These are phyloP conservation scores for Cubamyces sp. DNA, from an alignment of 768 basidiomycete species.

Conservation along the genomic window DNA sequence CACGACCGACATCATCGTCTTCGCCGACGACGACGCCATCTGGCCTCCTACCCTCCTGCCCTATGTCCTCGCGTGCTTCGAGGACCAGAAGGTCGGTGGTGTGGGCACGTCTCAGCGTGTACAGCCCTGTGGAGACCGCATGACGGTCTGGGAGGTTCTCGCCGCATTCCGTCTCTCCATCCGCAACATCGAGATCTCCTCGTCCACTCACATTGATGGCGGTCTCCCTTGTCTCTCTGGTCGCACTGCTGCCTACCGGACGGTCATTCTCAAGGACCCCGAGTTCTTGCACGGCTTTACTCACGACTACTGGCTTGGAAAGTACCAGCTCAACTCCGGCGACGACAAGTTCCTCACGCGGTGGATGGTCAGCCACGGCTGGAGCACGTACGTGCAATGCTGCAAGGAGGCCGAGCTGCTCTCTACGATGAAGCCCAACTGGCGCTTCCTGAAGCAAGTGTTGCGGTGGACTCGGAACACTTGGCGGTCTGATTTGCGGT, in stretches of 20 bases:
- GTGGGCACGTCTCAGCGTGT: constrained; percentile 92
- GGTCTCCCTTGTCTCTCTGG: constrained; percentile 92
- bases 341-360: constrained; percentile 94
- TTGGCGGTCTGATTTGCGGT: constrained; percentile 88
- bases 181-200: constrained; percentile 90
- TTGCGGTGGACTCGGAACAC: constrained; percentile 94
- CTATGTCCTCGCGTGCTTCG: constrained; percentile 88
- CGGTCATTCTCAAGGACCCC: constrained; percentile 93
- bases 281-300: constrained; percentile 93
- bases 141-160: constrained; percentile 96
- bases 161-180: constrained; percentile 92
- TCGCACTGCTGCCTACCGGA: constrained; percentile 91
- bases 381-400: constrained; percentile 92
- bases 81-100: constrained; percentile 92
- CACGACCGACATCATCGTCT: constrained; percentile 91
- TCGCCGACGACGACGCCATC: constrained; percentile 94
- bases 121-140: constrained; percentile 70
- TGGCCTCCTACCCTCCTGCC: constrained; percentile 94
- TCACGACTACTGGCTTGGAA: constrained; percentile 91
- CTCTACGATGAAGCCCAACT: constrained; percentile 96
- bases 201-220: constrained; percentile 91
- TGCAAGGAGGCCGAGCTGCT: constrained; percentile 85
- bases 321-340: constrained; percentile 93
- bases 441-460: constrained; percentile 94
- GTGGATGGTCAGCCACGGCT: constrained; percentile 96